Evolutionary conservation across 202 grass and related monocot species (phyloP).

Genomic region (Thinopyrum obtusiflorum): DNA sequence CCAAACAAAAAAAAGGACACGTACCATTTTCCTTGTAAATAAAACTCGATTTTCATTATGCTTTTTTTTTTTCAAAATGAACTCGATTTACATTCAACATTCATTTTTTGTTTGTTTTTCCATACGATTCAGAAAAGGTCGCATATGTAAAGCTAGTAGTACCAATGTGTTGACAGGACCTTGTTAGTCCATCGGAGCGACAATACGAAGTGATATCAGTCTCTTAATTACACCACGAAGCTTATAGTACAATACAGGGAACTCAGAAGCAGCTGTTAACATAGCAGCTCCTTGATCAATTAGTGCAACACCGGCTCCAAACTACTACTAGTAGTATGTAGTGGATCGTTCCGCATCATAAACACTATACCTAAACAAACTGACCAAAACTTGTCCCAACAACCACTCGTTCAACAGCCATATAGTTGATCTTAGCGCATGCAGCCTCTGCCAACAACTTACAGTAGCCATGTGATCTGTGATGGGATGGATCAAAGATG

Average conservation of each 20-base stretch:
- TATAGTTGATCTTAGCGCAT: too few species aligned
- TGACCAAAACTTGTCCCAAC: neutral
- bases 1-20: neutral
- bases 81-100: neutral
- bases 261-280: neutral
- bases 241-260: neutral
- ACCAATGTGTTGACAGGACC: neutral
- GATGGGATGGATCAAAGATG: neutral
- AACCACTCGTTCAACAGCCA: too few species aligned
- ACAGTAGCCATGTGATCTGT: neutral
- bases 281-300: neutral
- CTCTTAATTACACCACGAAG: slow-evolving; percentile 12
- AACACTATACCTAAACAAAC: slow-evolving; percentile 16
- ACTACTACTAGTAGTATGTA: neutral
- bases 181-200: neutral
- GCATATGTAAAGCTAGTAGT: neutral
- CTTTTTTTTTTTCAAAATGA: neutral
- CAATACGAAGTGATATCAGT: neutral
- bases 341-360: neutral
- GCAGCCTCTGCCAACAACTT: neutral
- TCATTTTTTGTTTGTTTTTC: neutral
- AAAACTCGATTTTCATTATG: neutral
- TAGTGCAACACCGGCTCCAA: neutral
- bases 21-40: neutral
- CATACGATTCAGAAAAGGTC: neutral